phyloP scores from a whole-genome alignment of 2,329 filamentous ascomycete genomes.

The Colletotrichum cordylinicola region DNA sequence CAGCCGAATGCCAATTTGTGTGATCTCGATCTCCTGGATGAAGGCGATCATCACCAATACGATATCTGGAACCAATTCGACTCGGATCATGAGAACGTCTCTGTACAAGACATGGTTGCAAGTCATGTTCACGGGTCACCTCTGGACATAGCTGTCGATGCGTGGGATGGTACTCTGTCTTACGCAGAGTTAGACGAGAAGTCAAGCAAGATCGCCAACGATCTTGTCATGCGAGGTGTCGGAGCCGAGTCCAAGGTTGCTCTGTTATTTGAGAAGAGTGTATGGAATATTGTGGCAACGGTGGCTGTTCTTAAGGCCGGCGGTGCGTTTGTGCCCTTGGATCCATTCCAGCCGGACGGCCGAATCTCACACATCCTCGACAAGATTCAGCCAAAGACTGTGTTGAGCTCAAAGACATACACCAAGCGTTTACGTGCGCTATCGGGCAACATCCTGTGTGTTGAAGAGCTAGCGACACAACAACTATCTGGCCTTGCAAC shows the following conservation, averaged over 20 bases:
- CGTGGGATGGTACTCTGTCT: constrained; percentile 28
- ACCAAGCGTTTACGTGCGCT: background rate
- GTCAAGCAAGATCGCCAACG: constrained; percentile 24
- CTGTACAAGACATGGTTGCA: background rate
- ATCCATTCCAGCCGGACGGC: constrained; percentile 24
- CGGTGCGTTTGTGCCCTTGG: constrained; percentile 15
- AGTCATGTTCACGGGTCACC: background rate
- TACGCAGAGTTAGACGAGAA: constrained; percentile 27
- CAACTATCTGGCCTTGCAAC: background rate
- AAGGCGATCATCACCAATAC: background rate
- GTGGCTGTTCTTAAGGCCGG: constrained; percentile 21
- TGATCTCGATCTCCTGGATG: background rate
- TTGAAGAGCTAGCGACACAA: constrained; percentile 17
- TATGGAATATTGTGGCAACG: constrained; percentile 27
- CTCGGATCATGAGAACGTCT: background rate
- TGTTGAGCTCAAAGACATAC: background rate
- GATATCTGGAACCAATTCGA: background rate
- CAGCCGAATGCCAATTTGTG: background rate
- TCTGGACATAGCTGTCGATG: constrained; percentile 21
- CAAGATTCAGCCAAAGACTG: background rate
- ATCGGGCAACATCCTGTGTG: background rate
- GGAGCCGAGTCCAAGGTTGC: constrained; percentile 22
- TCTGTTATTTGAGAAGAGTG: constrained; percentile 32
- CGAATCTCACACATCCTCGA: constrained; percentile 20
- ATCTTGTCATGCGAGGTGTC: background rate